Evolutionary conservation across 371 early-diverging fungal genomes (phyloP).

Genomic region (Circinella minor): DNA sequence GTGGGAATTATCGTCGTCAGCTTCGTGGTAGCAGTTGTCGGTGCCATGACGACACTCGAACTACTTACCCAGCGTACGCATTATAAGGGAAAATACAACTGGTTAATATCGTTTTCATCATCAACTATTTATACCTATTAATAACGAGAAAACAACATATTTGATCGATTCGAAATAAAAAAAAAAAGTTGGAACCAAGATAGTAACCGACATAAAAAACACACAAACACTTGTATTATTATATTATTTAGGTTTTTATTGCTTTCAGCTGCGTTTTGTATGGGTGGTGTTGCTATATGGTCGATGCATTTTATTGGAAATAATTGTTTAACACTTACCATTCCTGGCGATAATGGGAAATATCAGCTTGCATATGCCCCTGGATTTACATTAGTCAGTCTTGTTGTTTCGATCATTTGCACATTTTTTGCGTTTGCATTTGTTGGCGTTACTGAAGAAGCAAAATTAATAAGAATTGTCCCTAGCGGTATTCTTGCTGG

Average conservation of each 20-base stretch:
- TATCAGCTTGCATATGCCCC: slow-evolving; percentile 39
- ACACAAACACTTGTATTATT: not conserved
- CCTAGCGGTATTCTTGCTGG: slow-evolving; percentile 48
- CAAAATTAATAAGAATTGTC: slow-evolving; percentile 32
- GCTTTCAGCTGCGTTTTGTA: slow-evolving; percentile 37
- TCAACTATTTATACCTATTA: not conserved
- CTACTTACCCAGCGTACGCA: slow-evolving; percentile 21
- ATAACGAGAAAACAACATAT: too few species aligned
- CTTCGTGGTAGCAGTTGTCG: slow-evolving; percentile 18
- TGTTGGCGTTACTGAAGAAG: slow-evolving; percentile 49
- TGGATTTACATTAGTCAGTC: slow-evolving; percentile 46
- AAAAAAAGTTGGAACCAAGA: too few species aligned
- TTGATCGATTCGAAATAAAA: too few species aligned
- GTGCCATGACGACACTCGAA: slow-evolving; percentile 21
- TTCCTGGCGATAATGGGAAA: not conserved
- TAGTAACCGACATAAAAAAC: not conserved
- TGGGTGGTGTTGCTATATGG: slow-evolving; percentile 55
- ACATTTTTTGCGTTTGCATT: slow-evolving; percentile 48
- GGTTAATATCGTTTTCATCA: slow-evolving; percentile 14
- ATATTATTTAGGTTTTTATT: slow-evolving; percentile 39
- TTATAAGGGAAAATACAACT: slow-evolving; percentile 19
- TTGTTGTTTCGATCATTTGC: slow-evolving; percentile 39
- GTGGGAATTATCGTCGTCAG: slow-evolving; percentile 22
- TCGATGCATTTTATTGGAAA: slow-evolving; percentile 59
- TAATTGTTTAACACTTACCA: slow-evolving; percentile 35